phyloP scores from a whole-genome alignment of 2,329 filamentous ascomycete genomes.

The Neonectria faginata region DNA sequence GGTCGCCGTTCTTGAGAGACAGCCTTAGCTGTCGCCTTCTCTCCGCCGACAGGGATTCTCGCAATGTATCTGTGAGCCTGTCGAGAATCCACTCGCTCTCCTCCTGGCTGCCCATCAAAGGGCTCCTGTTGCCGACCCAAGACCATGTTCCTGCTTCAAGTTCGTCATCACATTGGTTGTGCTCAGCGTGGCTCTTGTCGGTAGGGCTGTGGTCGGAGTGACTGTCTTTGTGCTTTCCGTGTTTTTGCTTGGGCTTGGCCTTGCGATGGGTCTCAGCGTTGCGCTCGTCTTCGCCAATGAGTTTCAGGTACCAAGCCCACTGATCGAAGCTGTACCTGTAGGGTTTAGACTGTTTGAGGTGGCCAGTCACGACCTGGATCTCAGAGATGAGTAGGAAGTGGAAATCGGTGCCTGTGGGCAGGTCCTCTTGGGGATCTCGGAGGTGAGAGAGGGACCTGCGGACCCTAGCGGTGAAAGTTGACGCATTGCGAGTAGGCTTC shows the following conservation, averaged over 20 bases:
- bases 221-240: slow-evolving; percentile 6
- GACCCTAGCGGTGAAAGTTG: slow-evolving; percentile 49
- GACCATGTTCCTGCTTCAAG: slow-evolving; percentile 66
- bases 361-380: slow-evolving; percentile 72
- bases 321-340: slow-evolving; percentile 83
- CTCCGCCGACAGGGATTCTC: slow-evolving; percentile 46
- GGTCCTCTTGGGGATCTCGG: slow-evolving; percentile 51
- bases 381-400: slow-evolving; percentile 77
- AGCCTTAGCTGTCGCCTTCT: slow-evolving; percentile 31
- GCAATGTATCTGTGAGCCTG: slow-evolving; percentile 67
- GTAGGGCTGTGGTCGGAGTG: slow-evolving; percentile 7
- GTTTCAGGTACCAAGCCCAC: slow-evolving; percentile 85
- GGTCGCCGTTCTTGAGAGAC: slow-evolving; percentile 16
- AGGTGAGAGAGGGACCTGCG: slow-evolving; percentile 51
- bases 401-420: slow-evolving; percentile 63
- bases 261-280: slow-evolving; percentile 63
- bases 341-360: slow-evolving; percentile 69
- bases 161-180: slow-evolving; percentile 35
- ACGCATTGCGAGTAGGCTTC: slow-evolving; percentile 29
- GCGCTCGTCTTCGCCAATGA: slow-evolving; percentile 77
- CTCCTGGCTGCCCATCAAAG: slow-evolving; percentile 74
- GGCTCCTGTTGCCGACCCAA: slow-evolving; percentile 77
- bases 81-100: slow-evolving; percentile 82
- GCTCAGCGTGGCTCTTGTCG: slow-evolving; percentile 2
- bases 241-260: slow-evolving; percentile 44